Base-by-base conservation (phyloP, 148 eudicot species). In the Gaultheria prostrata region DNA sequence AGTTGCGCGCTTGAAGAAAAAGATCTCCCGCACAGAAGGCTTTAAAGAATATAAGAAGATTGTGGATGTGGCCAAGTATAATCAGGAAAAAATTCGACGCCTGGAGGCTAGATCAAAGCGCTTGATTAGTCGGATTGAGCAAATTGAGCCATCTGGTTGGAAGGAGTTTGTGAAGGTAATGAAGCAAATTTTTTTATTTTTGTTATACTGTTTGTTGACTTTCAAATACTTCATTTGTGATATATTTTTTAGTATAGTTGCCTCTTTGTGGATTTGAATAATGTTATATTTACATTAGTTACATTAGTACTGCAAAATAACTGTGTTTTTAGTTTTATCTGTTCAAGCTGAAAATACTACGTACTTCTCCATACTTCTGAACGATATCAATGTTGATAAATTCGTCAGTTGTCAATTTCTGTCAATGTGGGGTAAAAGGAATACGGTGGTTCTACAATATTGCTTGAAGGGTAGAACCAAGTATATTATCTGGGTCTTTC, bases 91-190 rank as follows among this genome's bases (percentile, higher is more conserved):
- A 88, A 97, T 97, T 78, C 91, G 90, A 77, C 95, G 94, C 63
- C 87, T 97, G 87, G 95, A 91, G 86, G 86, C 87, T 86, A 91
- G 97, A 85, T 90, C 95, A 77, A 89, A 89, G 48, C 99, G 98
- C 48, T 90, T 97, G 88, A 86, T 65, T 86, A 85, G 77, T 88
- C 91, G 99, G 81, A 90, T 97, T 80, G 95, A 93, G 92, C 94
- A 90, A 89, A 97, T 97, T 85, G 99, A 97, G 84, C 99, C 99
- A 86, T 94, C 99, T 49, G 99, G 99, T 63, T 97, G 99, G 99
- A 97, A 94, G 88, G 99, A 97, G 87, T 97, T 97, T 92, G 87
- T 94, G 89, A 94, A 94, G 99, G 99, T 97, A 91, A 83, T 82
- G 5, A 11, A 57, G 13, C 33, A 69, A 49, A 9, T 24, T 70